Percentiles rank a stretch among this genome's conserved stretches.
Evolutionary conservation across 2,329 filamentous ascomycete genomes (phyloP).

Genomic region (Alternaria conjuncta): DNA sequence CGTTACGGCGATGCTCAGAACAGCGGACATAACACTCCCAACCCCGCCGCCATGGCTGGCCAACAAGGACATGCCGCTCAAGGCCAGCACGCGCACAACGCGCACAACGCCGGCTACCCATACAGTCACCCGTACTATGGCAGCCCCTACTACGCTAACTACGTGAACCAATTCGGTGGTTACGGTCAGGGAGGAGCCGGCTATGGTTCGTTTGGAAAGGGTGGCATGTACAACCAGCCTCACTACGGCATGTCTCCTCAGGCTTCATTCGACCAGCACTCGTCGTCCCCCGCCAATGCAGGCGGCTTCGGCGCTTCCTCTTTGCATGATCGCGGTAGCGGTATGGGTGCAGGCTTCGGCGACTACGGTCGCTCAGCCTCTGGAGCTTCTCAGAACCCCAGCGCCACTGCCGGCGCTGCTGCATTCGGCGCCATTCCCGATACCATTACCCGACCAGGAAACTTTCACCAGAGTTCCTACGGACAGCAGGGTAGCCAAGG

Average conservation of each 20-base stretch:
- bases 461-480: conserved; percentile 59
- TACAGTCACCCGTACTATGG: conserved; percentile 67
- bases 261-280: conserved; percentile 66
- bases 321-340: conserved; percentile 56
- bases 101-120: conserved; percentile 49
- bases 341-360: conserved; percentile 59
- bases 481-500: conserved; percentile 55
- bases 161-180: conserved; percentile 68
- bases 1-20: conserved; percentile 79
- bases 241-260: conserved; percentile 64
- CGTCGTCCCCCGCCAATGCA: conserved; percentile 67
- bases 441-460: conserved; percentile 65
- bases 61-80: conserved; percentile 60
- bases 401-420: conserved; percentile 55
- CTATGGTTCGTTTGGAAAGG: conserved; percentile 61
- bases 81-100: conserved; percentile 55
- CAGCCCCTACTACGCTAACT: conserved; percentile 67
- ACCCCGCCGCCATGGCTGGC: conserved; percentile 70
- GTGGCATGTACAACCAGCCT: conserved; percentile 66
- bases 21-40: conserved; percentile 90
- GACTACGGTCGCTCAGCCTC: conserved; percentile 67
- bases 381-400: conserved; percentile 62
- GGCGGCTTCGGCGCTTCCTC: conserved; percentile 58
- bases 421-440: conserved; percentile 63
- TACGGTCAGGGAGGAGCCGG: conserved; percentile 56